Percentiles rank a stretch among this genome's conserved stretches.
Conservation (phyloP, 441 rosid genomes). For the Biscutella laevigata region DNA sequence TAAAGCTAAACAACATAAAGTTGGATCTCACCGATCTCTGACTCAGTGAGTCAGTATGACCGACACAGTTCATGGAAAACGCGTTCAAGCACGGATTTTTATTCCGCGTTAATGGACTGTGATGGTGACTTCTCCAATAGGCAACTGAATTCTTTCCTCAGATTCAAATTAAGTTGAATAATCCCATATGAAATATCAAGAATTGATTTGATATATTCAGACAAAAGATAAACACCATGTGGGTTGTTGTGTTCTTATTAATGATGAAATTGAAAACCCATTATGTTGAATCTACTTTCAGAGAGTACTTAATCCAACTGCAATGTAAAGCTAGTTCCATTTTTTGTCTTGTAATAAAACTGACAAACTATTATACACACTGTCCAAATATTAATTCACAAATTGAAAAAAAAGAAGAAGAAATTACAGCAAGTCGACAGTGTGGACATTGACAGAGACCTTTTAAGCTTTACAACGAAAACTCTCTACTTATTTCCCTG, state of each 20-base stretch:
- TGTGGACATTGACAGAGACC: constrained; percentile 9
- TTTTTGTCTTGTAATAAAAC: no score
- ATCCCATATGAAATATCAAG: neutral
- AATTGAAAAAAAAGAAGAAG: neutral
- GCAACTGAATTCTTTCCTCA: neutral
- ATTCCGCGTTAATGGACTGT: neutral
- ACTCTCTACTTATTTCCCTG: constrained; percentile 11
- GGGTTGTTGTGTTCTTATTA: constrained; percentile 10
- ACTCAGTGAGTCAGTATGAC: constrained; percentile 2
- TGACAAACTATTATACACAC: no score
- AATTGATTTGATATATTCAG: no score
- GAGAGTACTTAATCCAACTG: no score
- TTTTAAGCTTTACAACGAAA: neutral
- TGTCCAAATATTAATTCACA: no score
- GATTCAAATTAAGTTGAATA: neutral
- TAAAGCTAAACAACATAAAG: neutral
- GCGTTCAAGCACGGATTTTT: constrained; percentile 8
- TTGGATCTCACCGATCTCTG: neutral
- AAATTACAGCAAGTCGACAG: constrained; percentile 20
- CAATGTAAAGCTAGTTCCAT: no score
- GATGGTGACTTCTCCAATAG: constrained; percentile 14
- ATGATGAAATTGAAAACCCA: neutral
- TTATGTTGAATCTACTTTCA: constrained; percentile 7
- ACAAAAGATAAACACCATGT: neutral
- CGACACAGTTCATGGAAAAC: constrained; percentile 17